phyloP scores from a whole-genome alignment of 2,329 filamentous ascomycete species.

The Celoporthe dispersa region DNA sequence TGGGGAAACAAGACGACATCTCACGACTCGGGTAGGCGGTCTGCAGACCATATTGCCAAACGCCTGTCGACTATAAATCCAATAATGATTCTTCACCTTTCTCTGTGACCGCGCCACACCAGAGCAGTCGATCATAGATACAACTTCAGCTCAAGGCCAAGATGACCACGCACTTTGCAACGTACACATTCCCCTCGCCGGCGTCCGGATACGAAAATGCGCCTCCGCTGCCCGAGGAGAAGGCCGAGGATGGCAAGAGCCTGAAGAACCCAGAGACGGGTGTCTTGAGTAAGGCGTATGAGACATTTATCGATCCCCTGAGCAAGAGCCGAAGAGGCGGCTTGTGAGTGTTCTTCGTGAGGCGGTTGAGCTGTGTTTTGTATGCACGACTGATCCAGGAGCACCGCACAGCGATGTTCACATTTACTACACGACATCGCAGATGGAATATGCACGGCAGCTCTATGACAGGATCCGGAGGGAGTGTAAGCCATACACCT shows the following conservation, averaged over 20 bases:
- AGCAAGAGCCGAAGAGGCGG: conserved; percentile 69
- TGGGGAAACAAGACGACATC: not conserved
- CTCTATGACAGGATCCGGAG: conserved; percentile 78
- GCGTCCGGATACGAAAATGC: conserved; percentile 61
- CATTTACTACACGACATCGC: conserved; percentile 77
- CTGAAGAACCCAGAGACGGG: conserved; percentile 68
- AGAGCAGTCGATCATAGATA: not conserved
- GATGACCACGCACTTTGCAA: conserved; percentile 45
- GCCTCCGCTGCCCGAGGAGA: conserved; percentile 61
- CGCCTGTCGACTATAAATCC: not conserved
- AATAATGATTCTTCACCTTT: too few species aligned
- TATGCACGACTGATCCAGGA: not conserved
- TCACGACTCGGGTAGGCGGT: not conserved
- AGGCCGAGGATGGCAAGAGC: conserved; percentile 76
- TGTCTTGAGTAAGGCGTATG: conserved; percentile 69
- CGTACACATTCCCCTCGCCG: conserved; percentile 59
- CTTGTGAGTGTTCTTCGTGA: conserved; percentile 57
- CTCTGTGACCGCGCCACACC: not conserved
- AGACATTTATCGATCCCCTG: conserved; percentile 69
- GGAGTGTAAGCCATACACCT: conserved; percentile 64
- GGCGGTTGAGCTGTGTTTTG: not conserved
- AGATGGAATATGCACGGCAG: conserved; percentile 69
- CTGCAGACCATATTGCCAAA: not conserved
- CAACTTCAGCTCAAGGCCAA: not conserved
- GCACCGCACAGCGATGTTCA: conserved; percentile 67